phyloP scores from a whole-genome alignment of 1,139 yeast genomes.

The Candida smagusa region DNA sequence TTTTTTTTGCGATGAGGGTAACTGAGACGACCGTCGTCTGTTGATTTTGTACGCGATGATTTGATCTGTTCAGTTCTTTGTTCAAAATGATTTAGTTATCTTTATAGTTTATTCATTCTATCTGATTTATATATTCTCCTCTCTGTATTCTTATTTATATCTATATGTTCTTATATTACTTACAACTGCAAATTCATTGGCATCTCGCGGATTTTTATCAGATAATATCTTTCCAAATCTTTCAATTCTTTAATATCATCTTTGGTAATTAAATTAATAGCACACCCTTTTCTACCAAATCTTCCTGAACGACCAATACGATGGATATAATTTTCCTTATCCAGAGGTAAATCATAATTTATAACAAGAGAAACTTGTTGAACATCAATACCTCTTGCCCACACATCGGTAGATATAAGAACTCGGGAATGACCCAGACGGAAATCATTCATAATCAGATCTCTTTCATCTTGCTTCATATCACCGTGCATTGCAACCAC shows the following conservation, averaged over 20 bases:
- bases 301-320: conserved; percentile 95
- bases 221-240: conserved; percentile 75
- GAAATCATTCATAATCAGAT: conserved; percentile 83
- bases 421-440: conserved; percentile 77
- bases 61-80: neutral
- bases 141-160: too few species aligned
- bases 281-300: conserved; percentile 94
- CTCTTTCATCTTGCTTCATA: conserved; percentile 92
- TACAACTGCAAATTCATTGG: conserved; percentile 60
- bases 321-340: conserved; percentile 86
- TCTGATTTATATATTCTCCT: neutral
- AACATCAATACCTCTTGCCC: conserved; percentile 98
- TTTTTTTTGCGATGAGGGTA: neutral
- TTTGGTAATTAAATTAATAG: conserved; percentile 79
- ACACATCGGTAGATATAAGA: conserved; percentile 89
- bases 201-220: conserved; percentile 80
- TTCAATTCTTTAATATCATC: conserved; percentile 60
- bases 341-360: conserved; percentile 84
- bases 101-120: neutral
- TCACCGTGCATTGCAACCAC: conserved; percentile 97
- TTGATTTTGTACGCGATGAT: neutral
- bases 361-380: conserved; percentile 95
- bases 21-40: neutral
- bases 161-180: too few species aligned
- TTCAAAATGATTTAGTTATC: too few species aligned